These are phyloP conservation scores for Pulveroboletus ravenelii DNA, from an alignment of 768 basidiomycete genomes.

Conservation along the genomic window DNA sequence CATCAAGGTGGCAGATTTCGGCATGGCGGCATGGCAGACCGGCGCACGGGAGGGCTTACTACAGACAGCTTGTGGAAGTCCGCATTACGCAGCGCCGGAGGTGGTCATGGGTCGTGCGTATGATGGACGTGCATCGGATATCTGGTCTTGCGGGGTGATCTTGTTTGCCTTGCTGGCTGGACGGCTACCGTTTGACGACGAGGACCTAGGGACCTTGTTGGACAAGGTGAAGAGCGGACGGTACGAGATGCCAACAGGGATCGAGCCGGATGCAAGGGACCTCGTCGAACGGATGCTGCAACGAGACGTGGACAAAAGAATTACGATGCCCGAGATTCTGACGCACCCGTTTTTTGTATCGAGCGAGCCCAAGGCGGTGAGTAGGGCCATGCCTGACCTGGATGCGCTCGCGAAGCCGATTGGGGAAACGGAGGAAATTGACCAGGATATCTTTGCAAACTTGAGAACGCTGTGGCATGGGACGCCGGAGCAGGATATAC, in stretches of 20 bases:
- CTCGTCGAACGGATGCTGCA: slow-evolving; percentile 78
- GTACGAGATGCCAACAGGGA: slow-evolving; percentile 68
- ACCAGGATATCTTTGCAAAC: slow-evolving; percentile 86
- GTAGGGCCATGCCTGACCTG: slow-evolving; percentile 51
- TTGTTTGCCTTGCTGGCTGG: slow-evolving; percentile 86
- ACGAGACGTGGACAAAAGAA: slow-evolving; percentile 67
- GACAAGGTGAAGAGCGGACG: slow-evolving; percentile 72
- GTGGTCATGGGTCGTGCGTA: slow-evolving; percentile 80
- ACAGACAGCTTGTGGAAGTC: slow-evolving; percentile 86
- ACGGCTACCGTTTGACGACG: slow-evolving; percentile 89
- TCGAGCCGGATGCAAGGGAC: slow-evolving; percentile 68
- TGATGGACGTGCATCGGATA: slow-evolving; percentile 83
- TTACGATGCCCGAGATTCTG: slow-evolving; percentile 79
- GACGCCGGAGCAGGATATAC: slow-evolving; percentile 67
- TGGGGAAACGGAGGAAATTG: slow-evolving; percentile 58
- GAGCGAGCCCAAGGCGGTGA: slow-evolving; percentile 41
- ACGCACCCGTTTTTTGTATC: slow-evolving; percentile 74
- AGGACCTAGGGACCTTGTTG: slow-evolving; percentile 71
- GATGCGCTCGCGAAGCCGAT: slow-evolving; percentile 69
- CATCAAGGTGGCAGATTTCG: slow-evolving; percentile 95
- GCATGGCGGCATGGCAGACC: slow-evolving; percentile 92
- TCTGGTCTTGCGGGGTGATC: slow-evolving; percentile 96
- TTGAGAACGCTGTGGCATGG: slow-evolving; percentile 90
- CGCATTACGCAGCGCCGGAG: slow-evolving; percentile 94
- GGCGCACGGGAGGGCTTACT: slow-evolving; percentile 54